Percentiles rank a stretch among this genome's conserved stretches.
Conservation (phyloP, 352 stramenopile genomes). For the Phytophthora agathidicida region DNA sequence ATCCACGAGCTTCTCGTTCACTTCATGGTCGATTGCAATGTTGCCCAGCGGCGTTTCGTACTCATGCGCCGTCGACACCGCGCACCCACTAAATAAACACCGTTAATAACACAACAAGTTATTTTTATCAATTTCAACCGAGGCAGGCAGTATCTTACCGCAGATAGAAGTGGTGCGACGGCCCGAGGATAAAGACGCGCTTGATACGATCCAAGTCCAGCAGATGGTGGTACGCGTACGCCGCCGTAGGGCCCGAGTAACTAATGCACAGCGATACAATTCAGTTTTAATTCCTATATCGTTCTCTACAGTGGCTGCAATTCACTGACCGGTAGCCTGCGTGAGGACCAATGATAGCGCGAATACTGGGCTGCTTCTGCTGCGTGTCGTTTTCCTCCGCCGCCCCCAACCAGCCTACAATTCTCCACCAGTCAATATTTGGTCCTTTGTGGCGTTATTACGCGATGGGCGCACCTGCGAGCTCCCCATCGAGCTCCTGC, state of each 20-base stretch:
- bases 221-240: slow-evolving; percentile 93
- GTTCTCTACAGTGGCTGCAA: not conserved
- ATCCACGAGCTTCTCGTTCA: slow-evolving; percentile 90
- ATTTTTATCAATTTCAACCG: no score
- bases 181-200: slow-evolving; percentile 93
- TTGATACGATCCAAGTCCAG: slow-evolving; percentile 68
- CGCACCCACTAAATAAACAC: slow-evolving; percentile 61
- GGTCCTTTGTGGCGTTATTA: no score
- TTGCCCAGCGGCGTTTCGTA: slow-evolving; percentile 96
- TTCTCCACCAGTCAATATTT: no score
- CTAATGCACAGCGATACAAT: slow-evolving; percentile 48
- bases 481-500: slow-evolving; percentile 61
- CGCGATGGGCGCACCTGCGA: slow-evolving; percentile 58
- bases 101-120: no score
- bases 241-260: slow-evolving; percentile 95
- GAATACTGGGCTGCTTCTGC: slow-evolving; percentile 46
- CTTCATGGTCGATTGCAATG: slow-evolving; percentile 89
- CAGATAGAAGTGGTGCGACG: slow-evolving; percentile 97
- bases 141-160: no score
- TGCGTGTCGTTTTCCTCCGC: slow-evolving; percentile 47
- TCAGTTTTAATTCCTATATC: no score
- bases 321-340: slow-evolving; percentile 74
- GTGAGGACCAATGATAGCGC: slow-evolving; percentile 88
- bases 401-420: slow-evolving; percentile 58
- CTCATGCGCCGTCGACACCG: slow-evolving; percentile 80